phyloP scores from a whole-genome alignment of 2,329 filamentous ascomycete species.

The Podosphaera fusca region DNA sequence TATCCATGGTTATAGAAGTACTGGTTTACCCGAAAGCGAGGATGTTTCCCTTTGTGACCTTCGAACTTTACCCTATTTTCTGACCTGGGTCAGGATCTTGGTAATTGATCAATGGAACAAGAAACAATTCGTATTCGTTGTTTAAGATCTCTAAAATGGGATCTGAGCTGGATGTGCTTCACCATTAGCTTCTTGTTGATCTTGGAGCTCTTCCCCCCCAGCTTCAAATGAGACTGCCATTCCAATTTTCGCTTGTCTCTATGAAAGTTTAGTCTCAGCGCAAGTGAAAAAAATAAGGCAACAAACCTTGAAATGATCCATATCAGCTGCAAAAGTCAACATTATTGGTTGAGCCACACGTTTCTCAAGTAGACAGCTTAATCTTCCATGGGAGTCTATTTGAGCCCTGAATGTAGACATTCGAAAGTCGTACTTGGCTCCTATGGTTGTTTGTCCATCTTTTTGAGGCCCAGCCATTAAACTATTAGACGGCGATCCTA shows the following conservation, averaged over 20 bases:
- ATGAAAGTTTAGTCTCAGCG: conserved; percentile 14
- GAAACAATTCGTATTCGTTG: too few species aligned
- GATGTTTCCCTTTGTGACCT: too few species aligned
- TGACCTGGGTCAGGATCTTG: too few species aligned
- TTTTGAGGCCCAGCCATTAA: conserved; percentile 56
- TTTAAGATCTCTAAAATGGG: conserved; percentile 30
- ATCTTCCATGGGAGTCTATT: conserved; percentile 82
- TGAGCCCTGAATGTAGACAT: conserved; percentile 90
- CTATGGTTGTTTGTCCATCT: conserved; percentile 76
- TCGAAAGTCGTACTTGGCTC: conserved; percentile 95
- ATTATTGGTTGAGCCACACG: conserved; percentile 78
- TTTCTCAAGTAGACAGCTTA: conserved; percentile 86
- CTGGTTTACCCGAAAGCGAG: too few species aligned
- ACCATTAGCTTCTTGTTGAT: conserved; percentile 45
- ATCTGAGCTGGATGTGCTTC: conserved; percentile 26
- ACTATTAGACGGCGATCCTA: conserved; percentile 32
- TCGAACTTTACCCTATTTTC: too few species aligned
- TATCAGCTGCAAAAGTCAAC: conserved; percentile 86
- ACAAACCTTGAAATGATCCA: conserved; percentile 83
- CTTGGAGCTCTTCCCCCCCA: conserved; percentile 63
- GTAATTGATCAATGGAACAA: too few species aligned
- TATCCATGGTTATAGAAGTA: too few species aligned
- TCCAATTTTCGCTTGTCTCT: conserved; percentile 92
- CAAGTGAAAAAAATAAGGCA: not conserved
- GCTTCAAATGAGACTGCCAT: conserved; percentile 83